Base-by-base conservation (phyloP, 1,139 yeast species). In the Yamadazyma siamensis region DNA sequence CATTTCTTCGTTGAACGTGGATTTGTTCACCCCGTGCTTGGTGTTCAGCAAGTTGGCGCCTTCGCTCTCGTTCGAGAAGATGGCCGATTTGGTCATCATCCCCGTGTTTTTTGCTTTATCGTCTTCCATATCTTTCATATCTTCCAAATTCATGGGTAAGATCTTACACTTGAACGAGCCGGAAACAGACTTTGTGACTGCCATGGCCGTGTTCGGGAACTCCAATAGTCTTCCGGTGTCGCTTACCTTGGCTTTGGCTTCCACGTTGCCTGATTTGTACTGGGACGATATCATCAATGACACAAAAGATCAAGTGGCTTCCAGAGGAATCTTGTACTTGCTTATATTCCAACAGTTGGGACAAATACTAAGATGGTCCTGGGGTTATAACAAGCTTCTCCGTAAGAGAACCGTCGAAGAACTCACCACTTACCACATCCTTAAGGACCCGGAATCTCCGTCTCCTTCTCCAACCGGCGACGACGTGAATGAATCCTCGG, bases 181-280 rank as follows among this genome's bases (percentile, higher is more conserved):
- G 1, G 94, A 85, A 54, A 49, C 80, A 6, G 83, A 84, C 56
- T 85, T 81, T 47, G 94, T 85, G 28, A 82, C 88, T 15, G 94
- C 94, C 5, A 84, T 85, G 91, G 85, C 87, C 0, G 94, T 83
- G 11, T 85, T 85, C 57, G 94, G 94, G 29, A 85, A 85, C 56
- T 80, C 88, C 24, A 83, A 83, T 54, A 79, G 87, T 5, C 63
- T 82, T 35, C 89, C 91, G 1, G 94, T 81, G n/a, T 81, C 87
- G 4, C 64, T 80, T 36, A 82, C 89, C 4, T 67, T 83, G 35
- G 72, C 84, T 2, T 64, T 83, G 41, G 83, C 89, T 2, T 79
- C 79, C 53, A 75, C 89, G 0, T 61, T 83, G 41, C 91, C 91
- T 2, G 77, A 77, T 36, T 66, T 85, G 40, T 66, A 67, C 36